Evolutionary conservation across 2,329 filamentous ascomycete genomes (phyloP).

Genomic region (Anisogramma anomala): DNA sequence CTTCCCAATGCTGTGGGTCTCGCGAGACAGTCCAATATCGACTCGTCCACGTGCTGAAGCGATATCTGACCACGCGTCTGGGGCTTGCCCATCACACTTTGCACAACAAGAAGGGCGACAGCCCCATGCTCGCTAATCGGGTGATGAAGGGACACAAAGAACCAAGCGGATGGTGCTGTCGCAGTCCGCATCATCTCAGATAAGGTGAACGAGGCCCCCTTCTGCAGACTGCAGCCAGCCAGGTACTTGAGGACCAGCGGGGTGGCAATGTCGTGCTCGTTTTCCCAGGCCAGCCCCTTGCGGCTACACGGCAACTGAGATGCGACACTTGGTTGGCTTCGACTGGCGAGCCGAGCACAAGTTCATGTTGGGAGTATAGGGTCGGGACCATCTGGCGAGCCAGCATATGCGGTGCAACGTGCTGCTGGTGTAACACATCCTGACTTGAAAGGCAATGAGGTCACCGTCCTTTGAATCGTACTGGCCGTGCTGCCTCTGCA

Average conservation of each 20-base stretch:
- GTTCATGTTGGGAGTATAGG: constrained; percentile 1
- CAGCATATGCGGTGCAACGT: constrained; percentile 8
- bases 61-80: too few species aligned
- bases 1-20: neutral
- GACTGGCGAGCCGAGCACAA: constrained; percentile 12
- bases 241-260: neutral
- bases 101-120: neutral
- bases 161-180: neutral
- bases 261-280: constrained; percentile 5
- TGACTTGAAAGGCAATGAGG: neutral
- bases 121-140: constrained; percentile 10
- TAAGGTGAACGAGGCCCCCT: constrained; percentile 10
- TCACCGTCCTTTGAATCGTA: neutral
- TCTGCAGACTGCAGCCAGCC: constrained; percentile 11
- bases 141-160: constrained; percentile 1
- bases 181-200: constrained; percentile 13
- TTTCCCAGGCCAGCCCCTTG: neutral
- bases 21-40: neutral
- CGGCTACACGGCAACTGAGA: constrained; percentile 2
- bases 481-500: neutral
- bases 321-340: constrained; percentile 9
- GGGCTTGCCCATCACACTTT: too few species aligned
- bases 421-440: constrained; percentile 1
- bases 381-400: constrained; percentile 9
- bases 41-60: neutral